Base-by-base conservation (phyloP, 345 rosid species). In the Xanthoceras sorbifolium region DNA sequence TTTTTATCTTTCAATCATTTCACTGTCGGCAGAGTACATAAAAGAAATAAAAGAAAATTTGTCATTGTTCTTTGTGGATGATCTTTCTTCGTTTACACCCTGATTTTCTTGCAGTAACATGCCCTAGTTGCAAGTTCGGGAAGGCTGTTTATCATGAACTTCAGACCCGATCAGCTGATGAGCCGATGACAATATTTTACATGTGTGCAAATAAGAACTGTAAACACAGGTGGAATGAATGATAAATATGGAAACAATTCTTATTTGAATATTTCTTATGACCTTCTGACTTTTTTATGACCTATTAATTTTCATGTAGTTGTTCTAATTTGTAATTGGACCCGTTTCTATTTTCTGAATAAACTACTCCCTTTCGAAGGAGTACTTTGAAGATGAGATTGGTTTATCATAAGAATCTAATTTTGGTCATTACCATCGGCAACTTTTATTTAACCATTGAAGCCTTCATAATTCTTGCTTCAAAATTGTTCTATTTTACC, bases 101-200 rank as follows among this genome's bases (percentile, higher is more conserved):
- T 59, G 17, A 50, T 29, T 52, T 18, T 64, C 55, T 10, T 69
- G 78, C 88, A 88, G 93, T 85, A 72, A 90, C 85, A 6, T 90
- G 94, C 78, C 89, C 92, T 5, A 79, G 65, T 75, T 88, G 92
- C 75, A 78, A 82, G 79, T 71, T 75, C 77, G 94, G 92, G 26
- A 86, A 81, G 73, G 92, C 91, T 17, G 73, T 79, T 42, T 90
- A 73, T 81, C 86, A 84, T 55, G 86, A 90, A 80, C 75, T 87
- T 20, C 92, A 87, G 81, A 89, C 85, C n/a, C 86, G 91, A 26
- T 90, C 91, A 34, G 94, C 92, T 50, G 92, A 90, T 77, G 91
- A 89, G 74, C 92, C 94, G 0, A 89, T 88, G 38, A 87, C 91
- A 18, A 84, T 89, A 26, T 87, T 90, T 81, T 90, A 86, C 83